A percentile compares a stretch with the other conserved stretches of the same genome.
Evolutionary conservation across 768 basidiomycete genomes (phyloP).

Genomic region (Pseudohyphozyma bogoriensis): DNA sequence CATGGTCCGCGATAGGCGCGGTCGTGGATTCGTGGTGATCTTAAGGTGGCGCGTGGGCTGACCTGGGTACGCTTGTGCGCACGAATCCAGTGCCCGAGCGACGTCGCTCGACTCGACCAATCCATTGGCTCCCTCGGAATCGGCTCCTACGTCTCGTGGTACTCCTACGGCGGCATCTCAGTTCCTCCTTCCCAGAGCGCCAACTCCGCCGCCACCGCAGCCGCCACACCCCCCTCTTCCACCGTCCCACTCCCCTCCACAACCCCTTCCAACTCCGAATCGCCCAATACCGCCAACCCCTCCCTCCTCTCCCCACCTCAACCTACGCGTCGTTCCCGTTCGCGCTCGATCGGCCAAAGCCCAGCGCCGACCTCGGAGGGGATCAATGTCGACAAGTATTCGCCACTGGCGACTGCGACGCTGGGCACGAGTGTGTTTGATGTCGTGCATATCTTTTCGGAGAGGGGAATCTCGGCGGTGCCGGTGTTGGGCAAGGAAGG

Average conservation of each 20-base stretch:
- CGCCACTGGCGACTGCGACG: slow-evolving; percentile 85
- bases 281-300: no score
- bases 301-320: background rate
- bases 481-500: slow-evolving; percentile 66
- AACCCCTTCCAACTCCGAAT: background rate
- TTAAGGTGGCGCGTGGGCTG: background rate
- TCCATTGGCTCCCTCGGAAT: slow-evolving; percentile 78
- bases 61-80: background rate
- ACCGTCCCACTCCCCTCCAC: background rate
- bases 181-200: no score
- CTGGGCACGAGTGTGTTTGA: slow-evolving; percentile 88
- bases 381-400: slow-evolving; percentile 51
- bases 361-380: background rate
- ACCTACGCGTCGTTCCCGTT: background rate
- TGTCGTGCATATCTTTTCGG: slow-evolving; percentile 97
- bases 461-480: slow-evolving; percentile 88
- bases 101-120: slow-evolving; percentile 68
- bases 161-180: slow-evolving; percentile 35
- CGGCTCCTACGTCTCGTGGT: slow-evolving; percentile 66
- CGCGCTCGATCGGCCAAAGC: background rate
- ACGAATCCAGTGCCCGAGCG: slow-evolving; percentile 57
- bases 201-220: background rate
- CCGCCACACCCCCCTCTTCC: background rate
- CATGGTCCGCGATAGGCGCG: slow-evolving; percentile 4
- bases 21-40: background rate